Base-by-base conservation (phyloP, 139 green algal genomes). In the Closterium sp. region DNA sequence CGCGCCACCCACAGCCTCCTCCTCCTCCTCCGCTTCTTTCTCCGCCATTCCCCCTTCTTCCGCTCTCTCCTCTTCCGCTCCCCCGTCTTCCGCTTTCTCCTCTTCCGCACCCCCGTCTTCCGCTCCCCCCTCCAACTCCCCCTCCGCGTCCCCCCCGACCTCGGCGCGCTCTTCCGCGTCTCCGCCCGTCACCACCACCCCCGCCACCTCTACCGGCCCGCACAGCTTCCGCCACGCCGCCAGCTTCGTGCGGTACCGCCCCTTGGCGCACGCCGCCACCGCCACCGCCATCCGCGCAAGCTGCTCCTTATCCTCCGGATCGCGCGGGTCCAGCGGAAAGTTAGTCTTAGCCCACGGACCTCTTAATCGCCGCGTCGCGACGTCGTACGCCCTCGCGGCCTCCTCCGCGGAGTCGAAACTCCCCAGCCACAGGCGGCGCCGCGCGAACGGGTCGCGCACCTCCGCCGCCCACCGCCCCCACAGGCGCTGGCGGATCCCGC, bases 401-500 rank as follows among this genome's bases (percentile, higher is more conserved):
- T 92, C 70, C 86, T 92, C 90, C 28, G 90, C 38, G 34, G 90
- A 70, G 86, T 92, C 90, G 42, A 92, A 92, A 27, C 70, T 90
- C 19, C 90, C 90, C 5, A 92, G 42, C 90, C 90, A 92, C 21
- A 90, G 91, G 86, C 90, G 90, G 5, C 28, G 45, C 29, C 42
- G 34, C 27, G 70, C 34, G 24, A 42, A 30, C 17, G 90, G 70
- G 29, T 92, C 90, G 21, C 90, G 90, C 22, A 86, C 34, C 86
- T 92, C 90, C 9, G 90, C 90, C 32, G 73, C 90, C 70, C 70
- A 92, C 42, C 34, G 31, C 22, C 90, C 90, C 38, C 84, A 92
- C 42, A 79, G 70, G 21, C 90, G 34, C 90, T 92, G 90, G 62
- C 62, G 62, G 62, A 79, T 79, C 62, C 62, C 62, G 62, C 62